These are phyloP conservation scores for Termitomyces sp. DNA, from an alignment of 768 basidiomycete genomes.

Conservation along the genomic window DNA sequence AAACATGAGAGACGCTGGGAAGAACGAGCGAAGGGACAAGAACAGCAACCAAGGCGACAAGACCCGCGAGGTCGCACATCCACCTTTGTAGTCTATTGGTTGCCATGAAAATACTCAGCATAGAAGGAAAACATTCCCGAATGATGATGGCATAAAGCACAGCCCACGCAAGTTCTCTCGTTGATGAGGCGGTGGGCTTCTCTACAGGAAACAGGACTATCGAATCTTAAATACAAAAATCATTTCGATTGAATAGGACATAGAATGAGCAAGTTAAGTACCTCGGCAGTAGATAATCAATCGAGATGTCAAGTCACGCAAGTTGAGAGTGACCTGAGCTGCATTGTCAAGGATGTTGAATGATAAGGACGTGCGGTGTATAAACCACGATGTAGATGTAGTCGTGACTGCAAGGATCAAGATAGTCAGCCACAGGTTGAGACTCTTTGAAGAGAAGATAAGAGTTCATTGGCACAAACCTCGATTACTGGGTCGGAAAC, in stretches of 20 bases:
- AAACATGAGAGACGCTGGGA: not conserved
- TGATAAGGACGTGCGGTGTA: not conserved
- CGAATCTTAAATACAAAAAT: not conserved
- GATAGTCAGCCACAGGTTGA: not conserved
- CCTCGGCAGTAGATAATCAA: not conserved
- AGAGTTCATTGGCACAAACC: not conserved
- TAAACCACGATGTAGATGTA: not conserved
- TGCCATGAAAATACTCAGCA: not conserved
- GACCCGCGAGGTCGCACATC: constrained; percentile 1
- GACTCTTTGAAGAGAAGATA: not conserved
- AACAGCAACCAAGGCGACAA: constrained; percentile 1
- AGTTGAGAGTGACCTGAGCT: not conserved
- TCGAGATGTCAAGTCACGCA: not conserved
- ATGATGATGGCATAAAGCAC: constrained; percentile 1
- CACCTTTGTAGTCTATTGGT: not conserved
- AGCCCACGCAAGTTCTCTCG: not conserved
- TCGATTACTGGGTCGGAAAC: not conserved
- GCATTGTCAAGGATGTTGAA: not conserved
- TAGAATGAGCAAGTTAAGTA: not conserved
- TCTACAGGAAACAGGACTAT: not conserved
- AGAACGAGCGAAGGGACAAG: constrained; percentile 1
- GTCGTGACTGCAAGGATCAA: not conserved
- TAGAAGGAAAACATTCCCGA: not conserved
- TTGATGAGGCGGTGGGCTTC: not conserved
- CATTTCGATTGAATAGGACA: not conserved